Percentiles rank a stretch among this genome's conserved stretches.
Conservation (phyloP, 164 flowering plant genomes). For the Pachysandra terminalis region DNA sequence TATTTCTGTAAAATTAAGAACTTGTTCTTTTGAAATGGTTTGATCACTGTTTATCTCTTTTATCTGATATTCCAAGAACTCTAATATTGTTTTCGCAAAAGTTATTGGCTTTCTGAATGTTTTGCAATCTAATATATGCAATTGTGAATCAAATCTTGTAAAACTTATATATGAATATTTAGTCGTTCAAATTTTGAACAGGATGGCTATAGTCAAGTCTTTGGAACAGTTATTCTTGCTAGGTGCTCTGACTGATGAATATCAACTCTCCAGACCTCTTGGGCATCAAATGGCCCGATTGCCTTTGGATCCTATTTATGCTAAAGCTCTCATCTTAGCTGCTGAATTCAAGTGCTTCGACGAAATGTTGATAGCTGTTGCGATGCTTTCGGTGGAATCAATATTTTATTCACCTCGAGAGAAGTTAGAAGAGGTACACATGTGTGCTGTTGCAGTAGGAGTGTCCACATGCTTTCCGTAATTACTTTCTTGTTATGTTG, state of each 20-base stretch:
- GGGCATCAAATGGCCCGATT: slow-evolving; percentile 88
- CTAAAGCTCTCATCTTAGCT: slow-evolving; percentile 82
- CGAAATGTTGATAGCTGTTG: slow-evolving; percentile 90
- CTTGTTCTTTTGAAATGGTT: too few species aligned
- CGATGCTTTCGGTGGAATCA: slow-evolving; percentile 94
- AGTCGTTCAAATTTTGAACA: slow-evolving; percentile 26
- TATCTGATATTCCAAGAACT: too few species aligned
- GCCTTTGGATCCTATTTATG: slow-evolving; percentile 83
- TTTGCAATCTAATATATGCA: too few species aligned
- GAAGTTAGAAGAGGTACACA: slow-evolving; percentile 75
- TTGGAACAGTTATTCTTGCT: slow-evolving; percentile 76
- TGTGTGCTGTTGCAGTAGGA: not conserved
- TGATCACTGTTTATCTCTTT: too few species aligned
- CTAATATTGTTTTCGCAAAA: not conserved
- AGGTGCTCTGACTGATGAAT: slow-evolving; percentile 83
- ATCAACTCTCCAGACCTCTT: slow-evolving; percentile 77
- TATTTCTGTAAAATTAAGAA: too few species aligned
- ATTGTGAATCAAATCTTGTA: not conserved
- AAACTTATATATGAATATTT: not conserved
- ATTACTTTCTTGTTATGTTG: not conserved
- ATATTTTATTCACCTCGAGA: slow-evolving; percentile 82
- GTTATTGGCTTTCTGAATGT: not conserved
- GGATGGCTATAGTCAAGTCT: slow-evolving; percentile 75
- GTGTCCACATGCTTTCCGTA: not conserved
- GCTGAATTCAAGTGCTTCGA: slow-evolving; percentile 80